Conservation (phyloP, 768 basidiomycete species). For the Russula griseocarnosa region DNA sequence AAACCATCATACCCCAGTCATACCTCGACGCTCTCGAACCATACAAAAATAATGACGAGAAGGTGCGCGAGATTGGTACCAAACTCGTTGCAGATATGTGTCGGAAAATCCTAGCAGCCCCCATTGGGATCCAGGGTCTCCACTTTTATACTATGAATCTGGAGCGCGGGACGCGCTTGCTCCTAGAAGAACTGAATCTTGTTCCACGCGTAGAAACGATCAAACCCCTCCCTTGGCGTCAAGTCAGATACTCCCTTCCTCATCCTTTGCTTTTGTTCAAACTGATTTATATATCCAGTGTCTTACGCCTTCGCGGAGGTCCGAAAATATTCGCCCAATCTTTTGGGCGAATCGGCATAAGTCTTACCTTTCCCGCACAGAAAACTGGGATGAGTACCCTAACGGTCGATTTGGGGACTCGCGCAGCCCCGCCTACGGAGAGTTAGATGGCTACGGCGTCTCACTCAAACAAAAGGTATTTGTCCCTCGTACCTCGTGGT, state of each 20-base stretch:
- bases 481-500: not conserved
- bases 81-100: slow-evolving; percentile 95
- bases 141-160: slow-evolving; percentile 99
- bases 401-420: slow-evolving; percentile 99
- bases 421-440: slow-evolving; percentile 95
- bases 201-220: slow-evolving; percentile 86
- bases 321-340: slow-evolving; percentile 93
- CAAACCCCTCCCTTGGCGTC: slow-evolving; percentile 96
- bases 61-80: slow-evolving; percentile 89
- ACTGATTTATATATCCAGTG: slow-evolving; percentile 46
- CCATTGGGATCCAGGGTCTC: slow-evolving; percentile 80
- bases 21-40: slow-evolving; percentile 79
- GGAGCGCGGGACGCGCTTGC: slow-evolving; percentile 92
- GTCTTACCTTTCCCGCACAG: slow-evolving; percentile 92
- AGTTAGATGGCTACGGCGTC: slow-evolving; percentile 94
- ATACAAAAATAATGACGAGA: slow-evolving; percentile 88
- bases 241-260: slow-evolving; percentile 46
- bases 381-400: slow-evolving; percentile 99
- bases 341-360: slow-evolving; percentile 98
- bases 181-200: slow-evolving; percentile 86
- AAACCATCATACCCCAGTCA: slow-evolving; percentile 70
- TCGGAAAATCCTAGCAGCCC: slow-evolving; percentile 71
- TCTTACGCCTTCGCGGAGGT: slow-evolving; percentile 86
- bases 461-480: slow-evolving; percentile 84
- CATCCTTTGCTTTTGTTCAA: slow-evolving; percentile 4